Evolutionary conservation across 2,329 filamentous ascomycete genomes (phyloP), one percentile per base, ranked within the genome.

Genomic region (Gremmenia infestans): DNA sequence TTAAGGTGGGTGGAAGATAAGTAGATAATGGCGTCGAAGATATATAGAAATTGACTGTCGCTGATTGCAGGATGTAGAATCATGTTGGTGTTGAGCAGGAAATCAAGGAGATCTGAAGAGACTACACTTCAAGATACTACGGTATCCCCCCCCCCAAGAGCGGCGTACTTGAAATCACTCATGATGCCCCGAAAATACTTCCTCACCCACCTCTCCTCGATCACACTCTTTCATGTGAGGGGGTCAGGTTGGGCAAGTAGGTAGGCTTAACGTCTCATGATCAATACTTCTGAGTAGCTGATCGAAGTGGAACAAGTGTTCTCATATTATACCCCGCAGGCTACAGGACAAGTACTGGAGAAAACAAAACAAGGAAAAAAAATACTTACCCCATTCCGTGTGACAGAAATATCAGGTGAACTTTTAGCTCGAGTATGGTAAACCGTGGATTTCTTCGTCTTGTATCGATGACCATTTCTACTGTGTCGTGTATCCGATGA

Each of bases 301-400:
- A 25, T 25, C 25, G 6, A 25, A 25, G 6, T 25, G 25, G 25
- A 7, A 8, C 28, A 32, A 32, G 28, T 8, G 9, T 32, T 32
- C 28, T 32, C 11, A 11, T 11, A 40, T 15, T 2, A 40, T 6
- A 40, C 14, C 5, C 37, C 14, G 43, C 6, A 48, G 23, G 8
- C 37, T 40, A 40, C 37, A 6, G 37, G 37, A n/a, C 12, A 49
- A 37, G 19, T 50, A 14, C 35, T 46, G 6, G 36, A 32, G 25
- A 35, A 35, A 28, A 14, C n/a, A 17, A 56, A 57, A 36, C 54
- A 50, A 9, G 47, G 39, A 14, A 52, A 60, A n/a, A 49, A 35
- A 37, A 61, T 60, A 45, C 64, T 56, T 28, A 60, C 54, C 5
- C 65, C 66, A 1, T 64, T 42, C 22, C 63, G 58, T 11, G 63